These are phyloP conservation scores for Jasminum sambac DNA, from an alignment of 257 asterid species.

Conservation along the genomic window DNA sequence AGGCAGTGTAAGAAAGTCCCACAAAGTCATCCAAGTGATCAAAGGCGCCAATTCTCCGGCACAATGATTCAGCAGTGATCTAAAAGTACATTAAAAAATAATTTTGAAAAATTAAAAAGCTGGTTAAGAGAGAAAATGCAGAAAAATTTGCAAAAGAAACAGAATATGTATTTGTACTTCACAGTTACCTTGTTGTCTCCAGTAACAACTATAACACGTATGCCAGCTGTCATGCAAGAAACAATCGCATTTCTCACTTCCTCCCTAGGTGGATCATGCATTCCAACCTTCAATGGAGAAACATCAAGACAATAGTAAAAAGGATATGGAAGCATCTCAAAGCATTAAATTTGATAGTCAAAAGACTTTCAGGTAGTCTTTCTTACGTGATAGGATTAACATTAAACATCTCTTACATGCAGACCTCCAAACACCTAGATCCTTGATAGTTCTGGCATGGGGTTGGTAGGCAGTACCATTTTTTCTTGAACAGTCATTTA, in stretches of 20 bases:
- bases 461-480: background rate
- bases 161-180: slow-evolving; percentile 6
- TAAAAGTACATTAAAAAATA: slow-evolving; percentile 29
- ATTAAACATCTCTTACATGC: background rate
- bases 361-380: background rate
- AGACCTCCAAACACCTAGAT: background rate
- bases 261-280: slow-evolving; percentile 99
- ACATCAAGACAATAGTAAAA: slow-evolving; percentile 23
- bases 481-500: background rate
- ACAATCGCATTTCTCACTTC: slow-evolving; percentile 89
- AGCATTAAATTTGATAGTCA: slow-evolving; percentile 11
- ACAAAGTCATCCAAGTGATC: slow-evolving; percentile 79
- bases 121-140: slow-evolving; percentile 18
- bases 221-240: slow-evolving; percentile 99
- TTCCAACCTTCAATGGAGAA: slow-evolving; percentile 73
- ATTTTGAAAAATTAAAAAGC: background rate
- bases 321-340: slow-evolving; percentile 3
- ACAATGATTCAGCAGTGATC: slow-evolving; percentile 95
- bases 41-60: slow-evolving; percentile 81
- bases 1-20: slow-evolving; percentile 90
- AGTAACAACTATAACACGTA: slow-evolving; percentile 96
- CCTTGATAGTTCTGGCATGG: background rate
- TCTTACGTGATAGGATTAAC: background rate
- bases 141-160: slow-evolving; percentile 12
- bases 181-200: slow-evolving; percentile 93